Conservation (phyloP, 495 filamentous ascomycete species). For the Apodospora peruviana region DNA sequence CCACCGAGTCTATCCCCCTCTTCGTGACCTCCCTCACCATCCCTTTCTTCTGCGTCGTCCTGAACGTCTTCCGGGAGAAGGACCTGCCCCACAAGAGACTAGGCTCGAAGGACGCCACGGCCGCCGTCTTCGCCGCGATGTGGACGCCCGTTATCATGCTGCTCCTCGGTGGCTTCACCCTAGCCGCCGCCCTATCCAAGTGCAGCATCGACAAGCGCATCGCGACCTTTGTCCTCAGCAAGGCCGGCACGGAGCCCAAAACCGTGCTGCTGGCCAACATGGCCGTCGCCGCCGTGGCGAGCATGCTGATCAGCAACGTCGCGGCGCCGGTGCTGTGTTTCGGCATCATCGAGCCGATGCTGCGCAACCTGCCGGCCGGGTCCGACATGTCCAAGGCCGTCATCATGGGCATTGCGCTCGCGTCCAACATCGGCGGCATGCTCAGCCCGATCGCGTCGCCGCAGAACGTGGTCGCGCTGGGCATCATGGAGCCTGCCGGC, state of each 20-base stretch:
- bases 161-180: conserved; percentile 89
- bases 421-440: conserved; percentile 92
- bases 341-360: conserved; percentile 91
- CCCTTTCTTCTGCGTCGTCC: conserved; percentile 84
- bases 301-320: conserved; percentile 99
- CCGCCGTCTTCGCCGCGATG: conserved; percentile 87
- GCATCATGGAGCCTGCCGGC: conserved; percentile 73
- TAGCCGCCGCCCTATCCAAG: conserved; percentile 92
- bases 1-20: conserved; percentile 89
- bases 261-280: conserved; percentile 91
- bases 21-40: conserved; percentile 95
- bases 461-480: conserved; percentile 92
- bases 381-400: conserved; percentile 91
- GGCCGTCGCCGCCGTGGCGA: conserved; percentile 95
- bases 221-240: conserved; percentile 94
- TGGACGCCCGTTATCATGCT: conserved; percentile 99
- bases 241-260: conserved; percentile 83
- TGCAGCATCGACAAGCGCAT: conserved; percentile 96
- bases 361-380: conserved; percentile 85
- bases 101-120: conserved; percentile 65
- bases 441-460: conserved; percentile 95
- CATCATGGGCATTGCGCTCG: conserved; percentile 91
- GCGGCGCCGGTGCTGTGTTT: conserved; percentile 98
- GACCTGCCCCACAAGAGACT: conserved; percentile 64
- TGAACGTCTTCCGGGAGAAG: conserved; percentile 76